These are phyloP conservation scores for Curvularia sp. DNA, from an alignment of 2,329 filamentous ascomycete species.

Conservation along the genomic window DNA sequence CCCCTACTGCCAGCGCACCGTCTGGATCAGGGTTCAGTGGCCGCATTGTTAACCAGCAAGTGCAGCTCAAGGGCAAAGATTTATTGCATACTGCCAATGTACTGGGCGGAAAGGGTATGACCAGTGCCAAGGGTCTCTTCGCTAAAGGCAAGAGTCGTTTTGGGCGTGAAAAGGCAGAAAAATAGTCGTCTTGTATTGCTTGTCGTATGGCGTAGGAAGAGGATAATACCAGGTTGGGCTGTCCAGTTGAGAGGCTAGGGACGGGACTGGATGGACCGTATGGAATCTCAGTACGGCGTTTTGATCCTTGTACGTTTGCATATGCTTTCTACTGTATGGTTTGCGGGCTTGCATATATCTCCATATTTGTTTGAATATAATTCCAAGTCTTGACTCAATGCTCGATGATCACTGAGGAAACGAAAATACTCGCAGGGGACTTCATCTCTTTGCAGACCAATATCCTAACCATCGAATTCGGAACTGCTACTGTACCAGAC, in stretches of 20 bases:
- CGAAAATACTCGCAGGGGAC: slow-evolving; percentile 6
- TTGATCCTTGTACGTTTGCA: slow-evolving; percentile 30
- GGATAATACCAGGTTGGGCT: slow-evolving; percentile 13
- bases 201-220: slow-evolving; percentile 16
- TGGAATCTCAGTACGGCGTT: slow-evolving; percentile 26
- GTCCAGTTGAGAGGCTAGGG: slow-evolving; percentile 21
- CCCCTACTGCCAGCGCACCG: slow-evolving; percentile 28
- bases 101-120: slow-evolving; percentile 71
- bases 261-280: slow-evolving; percentile 20
- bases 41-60: slow-evolving; percentile 45
- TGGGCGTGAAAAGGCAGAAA: slow-evolving; percentile 83
- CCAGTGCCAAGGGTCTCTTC: slow-evolving; percentile 88
- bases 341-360: slow-evolving; percentile 32
- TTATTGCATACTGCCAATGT: slow-evolving; percentile 82
- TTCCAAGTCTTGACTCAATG: slow-evolving; percentile 20
- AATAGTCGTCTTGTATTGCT: slow-evolving; percentile 57
- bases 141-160: slow-evolving; percentile 90
- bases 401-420: slow-evolving; percentile 9
- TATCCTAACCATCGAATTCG: slow-evolving; percentile 2
- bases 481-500: not conserved
- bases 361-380: slow-evolving; percentile 41
- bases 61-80: slow-evolving; percentile 87
- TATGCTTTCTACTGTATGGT: slow-evolving; percentile 27
- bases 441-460: slow-evolving; percentile 8
- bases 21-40: slow-evolving; percentile 32